Conservation (phyloP, 768 basidiomycete genomes). For the Pholiota conissans region DNA sequence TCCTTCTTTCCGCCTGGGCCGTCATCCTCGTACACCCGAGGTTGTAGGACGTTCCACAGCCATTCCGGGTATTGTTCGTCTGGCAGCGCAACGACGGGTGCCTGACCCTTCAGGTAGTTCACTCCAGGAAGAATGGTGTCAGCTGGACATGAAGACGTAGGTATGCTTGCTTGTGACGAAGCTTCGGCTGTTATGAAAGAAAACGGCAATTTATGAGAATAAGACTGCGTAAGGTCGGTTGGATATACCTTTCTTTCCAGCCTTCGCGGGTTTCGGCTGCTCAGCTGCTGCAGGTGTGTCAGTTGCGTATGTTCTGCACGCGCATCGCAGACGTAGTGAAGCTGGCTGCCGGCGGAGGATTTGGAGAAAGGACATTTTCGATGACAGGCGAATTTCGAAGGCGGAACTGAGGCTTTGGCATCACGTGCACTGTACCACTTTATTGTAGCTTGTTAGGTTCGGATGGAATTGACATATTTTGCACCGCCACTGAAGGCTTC, state of each 20-base stretch:
- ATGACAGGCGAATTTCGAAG: background rate
- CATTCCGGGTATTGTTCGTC: conserved; percentile 89
- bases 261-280: background rate
- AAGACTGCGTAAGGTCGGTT: background rate
- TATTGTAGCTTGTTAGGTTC: background rate
- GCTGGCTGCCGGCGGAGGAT: background rate
- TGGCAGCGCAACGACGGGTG: conserved; percentile 69
- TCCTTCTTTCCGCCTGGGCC: conserved; percentile 74
- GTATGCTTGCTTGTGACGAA: conserved; percentile 8
- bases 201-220: background rate
- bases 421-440: background rate
- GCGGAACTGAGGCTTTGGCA: background rate
- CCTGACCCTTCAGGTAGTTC: conserved; percentile 81
- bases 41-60: conserved; percentile 79
- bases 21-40: conserved; percentile 63
- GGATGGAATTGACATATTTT: background rate
- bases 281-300: background rate
- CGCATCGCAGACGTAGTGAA: background rate
- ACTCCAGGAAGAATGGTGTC: conserved; percentile 80
- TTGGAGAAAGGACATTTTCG: conserved; percentile 1
- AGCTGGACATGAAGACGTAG: conserved; percentile 63
- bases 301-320: background rate
- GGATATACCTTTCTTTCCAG: background rate
- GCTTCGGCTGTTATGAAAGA: conserved; percentile 1
- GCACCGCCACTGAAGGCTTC: background rate